Evolutionary conservation across 2,329 filamentous ascomycete species (phyloP).

Genomic region (Furcasterigmium furcatum): DNA sequence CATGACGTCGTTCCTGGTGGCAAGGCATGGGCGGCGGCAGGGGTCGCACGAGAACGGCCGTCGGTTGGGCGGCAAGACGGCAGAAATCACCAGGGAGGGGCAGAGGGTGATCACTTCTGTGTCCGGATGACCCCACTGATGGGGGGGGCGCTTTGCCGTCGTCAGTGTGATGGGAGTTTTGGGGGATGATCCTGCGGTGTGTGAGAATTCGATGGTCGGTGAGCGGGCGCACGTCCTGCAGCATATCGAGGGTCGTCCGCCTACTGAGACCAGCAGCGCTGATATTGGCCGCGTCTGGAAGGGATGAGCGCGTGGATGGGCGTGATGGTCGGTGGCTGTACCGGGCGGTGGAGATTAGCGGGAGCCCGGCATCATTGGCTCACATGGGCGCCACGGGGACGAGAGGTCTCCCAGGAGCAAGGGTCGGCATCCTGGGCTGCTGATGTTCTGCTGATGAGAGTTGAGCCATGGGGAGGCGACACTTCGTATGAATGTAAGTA

Average conservation of each 20-base stretch:
- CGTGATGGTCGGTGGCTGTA: neutral
- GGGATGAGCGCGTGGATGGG: neutral
- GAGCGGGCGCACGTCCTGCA: no score
- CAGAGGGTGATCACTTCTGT: neutral
- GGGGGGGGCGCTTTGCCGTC: neutral
- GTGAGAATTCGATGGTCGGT: neutral
- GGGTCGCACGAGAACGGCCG: no score
- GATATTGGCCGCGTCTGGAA: no score
- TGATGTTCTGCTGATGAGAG: no score
- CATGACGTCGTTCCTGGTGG: no score
- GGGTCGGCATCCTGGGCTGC: neutral
- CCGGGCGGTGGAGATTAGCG: conserved; percentile 2
- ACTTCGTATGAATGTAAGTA: no score
- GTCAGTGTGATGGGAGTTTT: neutral
- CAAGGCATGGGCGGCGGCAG: no score
- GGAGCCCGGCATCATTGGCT: no score
- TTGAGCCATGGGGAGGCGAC: no score
- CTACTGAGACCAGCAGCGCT: no score
- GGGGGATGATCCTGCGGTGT: neutral
- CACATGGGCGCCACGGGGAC: neutral
- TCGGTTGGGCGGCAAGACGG: neutral
- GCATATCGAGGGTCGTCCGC: no score
- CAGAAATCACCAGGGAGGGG: neutral
- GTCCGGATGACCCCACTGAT: neutral
- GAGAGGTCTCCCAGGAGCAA: neutral